phyloP scores from a whole-genome alignment of 768 basidiomycete genomes.

The Termitomyces sp. region DNA sequence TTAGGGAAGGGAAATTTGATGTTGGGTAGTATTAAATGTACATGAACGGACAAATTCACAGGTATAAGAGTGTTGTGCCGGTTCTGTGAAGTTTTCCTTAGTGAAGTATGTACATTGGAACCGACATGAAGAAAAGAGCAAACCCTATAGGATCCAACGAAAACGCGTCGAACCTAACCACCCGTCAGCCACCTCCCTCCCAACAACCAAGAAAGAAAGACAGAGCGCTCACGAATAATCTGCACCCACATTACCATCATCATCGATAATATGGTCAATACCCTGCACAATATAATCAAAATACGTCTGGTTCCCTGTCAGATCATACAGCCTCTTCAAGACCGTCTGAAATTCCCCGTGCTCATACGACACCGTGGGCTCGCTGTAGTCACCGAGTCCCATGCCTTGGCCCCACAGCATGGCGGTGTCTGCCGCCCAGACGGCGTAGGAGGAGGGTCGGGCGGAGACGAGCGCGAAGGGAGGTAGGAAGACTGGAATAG shows the following conservation, averaged over 20 bases:
- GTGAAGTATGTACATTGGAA: too few species aligned
- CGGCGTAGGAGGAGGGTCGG: constrained; percentile 35
- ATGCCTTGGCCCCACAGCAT: constrained; percentile 43
- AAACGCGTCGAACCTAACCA: constrained; percentile 29
- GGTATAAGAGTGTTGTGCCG: constrained; percentile 37
- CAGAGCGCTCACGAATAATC: constrained; percentile 31
- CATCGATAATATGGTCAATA: constrained; percentile 36
- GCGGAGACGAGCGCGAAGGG: constrained; percentile 15
- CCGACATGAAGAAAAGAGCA: background rate
- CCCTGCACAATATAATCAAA: constrained; percentile 38
- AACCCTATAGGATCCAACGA: constrained; percentile 35
- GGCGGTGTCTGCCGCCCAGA: constrained; percentile 45
- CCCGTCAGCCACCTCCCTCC: background rate
- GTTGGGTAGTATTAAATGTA: background rate
- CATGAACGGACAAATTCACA: constrained; percentile 21
- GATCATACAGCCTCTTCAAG: constrained; percentile 34
- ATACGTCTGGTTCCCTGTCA: constrained; percentile 39
- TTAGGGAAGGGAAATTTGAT: constrained; percentile 5
- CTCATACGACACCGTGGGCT: constrained; percentile 37
- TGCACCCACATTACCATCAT: constrained; percentile 39
- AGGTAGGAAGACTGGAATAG: background rate
- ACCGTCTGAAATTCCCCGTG: constrained; percentile 39
- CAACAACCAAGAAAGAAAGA: background rate
- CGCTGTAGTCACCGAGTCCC: constrained; percentile 32
- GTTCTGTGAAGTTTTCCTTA: constrained; percentile 21